These are phyloP conservation scores for Ogataea henricii DNA, from an alignment of 805 yeast genomes.

Conservation along the genomic window DNA sequence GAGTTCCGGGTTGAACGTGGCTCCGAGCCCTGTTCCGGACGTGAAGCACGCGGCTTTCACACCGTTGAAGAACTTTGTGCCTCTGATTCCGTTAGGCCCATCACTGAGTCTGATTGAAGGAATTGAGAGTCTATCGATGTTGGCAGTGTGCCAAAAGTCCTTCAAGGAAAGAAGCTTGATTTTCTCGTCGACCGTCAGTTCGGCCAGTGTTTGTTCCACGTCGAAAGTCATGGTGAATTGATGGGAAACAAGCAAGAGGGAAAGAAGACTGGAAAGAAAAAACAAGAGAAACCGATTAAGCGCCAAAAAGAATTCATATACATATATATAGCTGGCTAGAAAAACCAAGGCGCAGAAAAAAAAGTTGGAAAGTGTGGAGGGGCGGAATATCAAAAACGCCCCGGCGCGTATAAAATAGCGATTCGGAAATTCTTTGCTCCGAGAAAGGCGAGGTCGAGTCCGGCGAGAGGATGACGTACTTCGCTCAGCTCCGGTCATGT, in stretches of 20 bases:
- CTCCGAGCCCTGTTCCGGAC: slow-evolving; percentile 49
- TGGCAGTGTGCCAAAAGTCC: slow-evolving; percentile 46
- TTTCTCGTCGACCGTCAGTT: slow-evolving; percentile 35
- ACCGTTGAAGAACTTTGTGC: slow-evolving; percentile 44
- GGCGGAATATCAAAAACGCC: not conserved
- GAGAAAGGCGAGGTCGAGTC: too few species aligned
- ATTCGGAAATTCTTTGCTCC: too few species aligned
- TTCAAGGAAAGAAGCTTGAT: slow-evolving; percentile 31
- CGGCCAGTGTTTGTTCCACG: slow-evolving; percentile 23
- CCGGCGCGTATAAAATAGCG: too few species aligned
- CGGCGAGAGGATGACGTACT: too few species aligned
- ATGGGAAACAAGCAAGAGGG: not conserved
- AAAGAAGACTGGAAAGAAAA: not conserved
- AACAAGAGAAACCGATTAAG: not conserved
- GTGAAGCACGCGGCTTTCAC: slow-evolving; percentile 49
- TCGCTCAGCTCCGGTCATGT: too few species aligned
- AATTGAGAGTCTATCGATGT: slow-evolving; percentile 37
- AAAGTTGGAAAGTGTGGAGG: too few species aligned
- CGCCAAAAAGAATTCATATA: not conserved
- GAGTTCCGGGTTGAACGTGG: slow-evolving; percentile 46
- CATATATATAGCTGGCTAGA: not conserved
- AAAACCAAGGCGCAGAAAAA: not conserved
- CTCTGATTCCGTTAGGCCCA: slow-evolving; percentile 53
- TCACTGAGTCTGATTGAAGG: slow-evolving; percentile 42
- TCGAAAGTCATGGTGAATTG: slow-evolving; percentile 14